phyloP scores from a whole-genome alignment of 164 flowering plant species.

The Saururus chinensis region DNA sequence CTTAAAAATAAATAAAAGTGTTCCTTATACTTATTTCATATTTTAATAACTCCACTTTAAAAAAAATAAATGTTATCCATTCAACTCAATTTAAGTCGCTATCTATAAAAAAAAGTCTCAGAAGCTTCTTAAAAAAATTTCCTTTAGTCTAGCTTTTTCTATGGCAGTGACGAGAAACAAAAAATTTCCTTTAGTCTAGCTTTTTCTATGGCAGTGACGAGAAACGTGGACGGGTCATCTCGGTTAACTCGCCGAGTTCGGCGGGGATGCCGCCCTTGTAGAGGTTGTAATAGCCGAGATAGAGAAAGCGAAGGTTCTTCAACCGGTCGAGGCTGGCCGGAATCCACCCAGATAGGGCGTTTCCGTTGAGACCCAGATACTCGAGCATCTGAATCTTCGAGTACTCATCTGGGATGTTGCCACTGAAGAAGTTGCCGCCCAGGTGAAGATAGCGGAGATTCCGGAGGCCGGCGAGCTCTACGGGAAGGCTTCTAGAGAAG shows the following conservation, averaged over 20 bases:
- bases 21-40: no score
- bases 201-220: no score
- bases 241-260: conserved; percentile 45
- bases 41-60: no score
- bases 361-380: conserved; percentile 49
- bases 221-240: conserved; percentile 27
- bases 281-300: conserved; percentile 34
- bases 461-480: conserved; percentile 24
- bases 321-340: conserved; percentile 43
- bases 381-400: conserved; percentile 47
- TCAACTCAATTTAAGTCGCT: no score
- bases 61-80: no score
- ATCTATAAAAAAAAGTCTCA: no score
- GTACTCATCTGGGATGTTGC: conserved; percentile 49
- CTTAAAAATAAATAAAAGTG: no score
- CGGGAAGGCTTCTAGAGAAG: conserved; percentile 54
- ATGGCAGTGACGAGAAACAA: no score
- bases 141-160: no score
- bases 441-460: conserved; percentile 36
- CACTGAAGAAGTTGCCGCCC: conserved; percentile 72
- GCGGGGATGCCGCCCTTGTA: conserved; percentile 49
- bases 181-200: no score
- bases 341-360: conserved; percentile 36
- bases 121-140: no score
- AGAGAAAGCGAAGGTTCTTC: conserved; percentile 25